Base-by-base conservation (phyloP, 805 yeast species). In the Metschnikowia cubensis region DNA sequence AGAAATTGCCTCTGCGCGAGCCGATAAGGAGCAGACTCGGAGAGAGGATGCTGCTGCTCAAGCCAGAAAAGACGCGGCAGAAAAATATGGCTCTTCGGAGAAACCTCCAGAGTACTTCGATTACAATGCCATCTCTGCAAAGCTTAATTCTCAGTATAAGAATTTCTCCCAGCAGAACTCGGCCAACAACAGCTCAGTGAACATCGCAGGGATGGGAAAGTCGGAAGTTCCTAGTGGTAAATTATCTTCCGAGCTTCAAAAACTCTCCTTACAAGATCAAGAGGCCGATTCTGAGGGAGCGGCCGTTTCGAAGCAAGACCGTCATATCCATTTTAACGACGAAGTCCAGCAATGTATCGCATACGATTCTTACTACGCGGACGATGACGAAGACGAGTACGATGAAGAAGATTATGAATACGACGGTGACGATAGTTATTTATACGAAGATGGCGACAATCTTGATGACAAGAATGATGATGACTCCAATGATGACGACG, bases 341-440 rank as follows among this genome's bases (percentile, higher is more conserved):
- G 82, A 90, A 48, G 99, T 94, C 32, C 91, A 89, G 65, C 99
- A 94, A 67, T 94, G 99, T 67, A 83, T 88, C 54, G 91, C 96
- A 0, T 64, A 91, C 10, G 82, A 78, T 50, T 52, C 54, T 11
- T 47, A 35, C 34, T 48, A 48, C 10, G 55, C 48, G 8, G 55
- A 54, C 14, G 46, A 52, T 15, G 52, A 48, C 15, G 53, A 50
- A 3, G 59, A 54, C 17, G 56, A 56, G 35, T 47, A 49, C 22
- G 59, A 54, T 29, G 53, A 54, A 20, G 53, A 51, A 13, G 56
- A 50, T 18, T 62, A 62, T 11, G 62, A 52, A 42, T 56, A 61
- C 35, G 59, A 51, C 17, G 59, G 51, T 1, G 57, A 48, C 13
- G 59, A 58, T 6, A 48, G 50, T 25, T 55, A 55, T 35, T 44